Conservation (phyloP, 352 stramenopile species). For the Globisporangium cederbergense region DNA sequence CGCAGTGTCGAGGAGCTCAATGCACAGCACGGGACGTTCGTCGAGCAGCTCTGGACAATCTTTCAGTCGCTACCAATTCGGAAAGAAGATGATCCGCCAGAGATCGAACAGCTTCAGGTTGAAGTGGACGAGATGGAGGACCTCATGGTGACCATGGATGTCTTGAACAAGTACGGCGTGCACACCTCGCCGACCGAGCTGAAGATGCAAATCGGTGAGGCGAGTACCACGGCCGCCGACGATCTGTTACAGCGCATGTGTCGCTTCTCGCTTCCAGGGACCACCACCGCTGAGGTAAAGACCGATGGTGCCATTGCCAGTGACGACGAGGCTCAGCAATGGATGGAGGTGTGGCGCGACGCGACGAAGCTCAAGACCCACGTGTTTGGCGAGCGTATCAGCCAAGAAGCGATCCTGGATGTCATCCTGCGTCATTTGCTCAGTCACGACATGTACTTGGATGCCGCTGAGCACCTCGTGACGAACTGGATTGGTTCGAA, state of each 20-base stretch:
- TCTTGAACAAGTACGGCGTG: constrained; percentile 57
- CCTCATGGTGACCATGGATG: constrained; percentile 65
- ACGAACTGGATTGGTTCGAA: constrained; percentile 53
- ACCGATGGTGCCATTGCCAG: constrained; percentile 4
- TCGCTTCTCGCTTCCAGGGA: constrained; percentile 27
- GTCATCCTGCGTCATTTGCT: constrained; percentile 54
- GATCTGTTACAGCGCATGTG: constrained; percentile 54
- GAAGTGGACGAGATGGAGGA: constrained; percentile 73
- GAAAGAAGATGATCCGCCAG: constrained; percentile 49
- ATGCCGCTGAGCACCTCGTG: constrained; percentile 40
- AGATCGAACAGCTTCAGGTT: constrained; percentile 60
- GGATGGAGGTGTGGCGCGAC: constrained; percentile 59
- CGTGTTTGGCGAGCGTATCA: constrained; percentile 57
- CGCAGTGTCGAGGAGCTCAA: background rate
- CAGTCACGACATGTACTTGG: constrained; percentile 19
- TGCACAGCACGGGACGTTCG: constrained; percentile 24
- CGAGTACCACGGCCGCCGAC: constrained; percentile 5
- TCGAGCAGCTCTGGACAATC: constrained; percentile 63
- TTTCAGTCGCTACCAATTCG: constrained; percentile 71
- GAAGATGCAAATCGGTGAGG: constrained; percentile 14
- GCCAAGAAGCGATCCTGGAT: constrained; percentile 51
- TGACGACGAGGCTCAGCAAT: constrained; percentile 20
- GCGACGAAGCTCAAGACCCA: constrained; percentile 68
- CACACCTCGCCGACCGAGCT: constrained; percentile 29
- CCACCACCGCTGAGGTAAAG: background rate